Base-by-base conservation (phyloP, 2,329 filamentous ascomycete species). In the Fusarium oligoseptatum region DNA sequence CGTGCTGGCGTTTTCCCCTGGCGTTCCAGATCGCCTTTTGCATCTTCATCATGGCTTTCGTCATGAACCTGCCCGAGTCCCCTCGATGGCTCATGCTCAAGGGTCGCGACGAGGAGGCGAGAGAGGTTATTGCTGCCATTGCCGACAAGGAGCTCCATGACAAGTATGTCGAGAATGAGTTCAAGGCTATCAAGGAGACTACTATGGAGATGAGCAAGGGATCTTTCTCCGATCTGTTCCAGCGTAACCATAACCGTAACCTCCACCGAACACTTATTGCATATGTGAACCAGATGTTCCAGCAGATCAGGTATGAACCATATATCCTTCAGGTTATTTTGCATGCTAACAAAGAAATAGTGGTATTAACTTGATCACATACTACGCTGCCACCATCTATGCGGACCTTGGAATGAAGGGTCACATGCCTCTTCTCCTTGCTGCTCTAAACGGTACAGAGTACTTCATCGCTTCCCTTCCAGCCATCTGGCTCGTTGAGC, bases 121-220 rank as follows among this genome's bases (percentile, higher is more conserved):
- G 83, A 63, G 79, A 81, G 2, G 85, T 88, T 17, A 85, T 90
- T 24, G 82, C 83, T 20, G 89, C 87, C 60, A 83, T 93, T 20
- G 89, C 91, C 60, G 87, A 85, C 72, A 82, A 89, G 57, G 88
- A 88, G 8, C 77, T 79, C 3, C 87, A 89, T 60, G 87, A 89
- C n/a, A 88, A 88, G 2, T 90, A 86, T 79, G 88, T 93, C 52
- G 81, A 89, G 17, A 82, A 84, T 15, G 90, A 92, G 77, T 90
- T 88, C 79, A 83, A 85, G 52, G 88, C 91, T 69, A 92, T 92
- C 78, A 88, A 88, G 73, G 88, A 92, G 63, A 90, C 93, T 1
- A 91, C 93, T n/a, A 83, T 90, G n/a, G 92, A 95, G 79, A 84
- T 87, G 62, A 91, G 90, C 34, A 91, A 92, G 63, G 86, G 89